Conservation (phyloP, 176 grass and related monocot genomes). For the Triticum turgidum region DNA sequence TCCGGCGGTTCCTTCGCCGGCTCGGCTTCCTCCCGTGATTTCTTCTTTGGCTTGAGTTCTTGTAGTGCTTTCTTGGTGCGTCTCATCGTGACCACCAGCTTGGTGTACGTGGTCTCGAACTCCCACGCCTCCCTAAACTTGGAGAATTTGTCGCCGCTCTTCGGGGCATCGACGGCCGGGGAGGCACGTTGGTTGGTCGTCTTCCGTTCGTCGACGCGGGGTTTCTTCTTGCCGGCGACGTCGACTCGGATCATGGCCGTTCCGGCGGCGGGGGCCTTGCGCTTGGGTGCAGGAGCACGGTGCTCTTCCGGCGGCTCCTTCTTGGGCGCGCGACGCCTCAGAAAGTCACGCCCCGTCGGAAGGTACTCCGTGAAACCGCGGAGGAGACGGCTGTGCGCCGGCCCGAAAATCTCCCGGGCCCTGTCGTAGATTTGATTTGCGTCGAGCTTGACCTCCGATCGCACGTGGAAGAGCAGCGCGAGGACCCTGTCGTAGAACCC, state of each 20-base stretch:
- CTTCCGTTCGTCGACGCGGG: background rate
- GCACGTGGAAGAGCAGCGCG: background rate
- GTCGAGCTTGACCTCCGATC: background rate
- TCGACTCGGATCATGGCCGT: background rate
- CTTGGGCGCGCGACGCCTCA: background rate
- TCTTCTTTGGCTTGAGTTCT: background rate
- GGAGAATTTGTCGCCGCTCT: background rate
- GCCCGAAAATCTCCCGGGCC: background rate
- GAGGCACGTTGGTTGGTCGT: background rate
- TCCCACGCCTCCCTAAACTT: background rate
- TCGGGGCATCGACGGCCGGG: background rate
- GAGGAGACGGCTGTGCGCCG: background rate
- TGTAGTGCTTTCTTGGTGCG: background rate
- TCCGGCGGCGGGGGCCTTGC: background rate
- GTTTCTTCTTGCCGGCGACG: background rate
- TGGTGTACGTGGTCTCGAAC: constrained; percentile 13
- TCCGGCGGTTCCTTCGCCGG: background rate
- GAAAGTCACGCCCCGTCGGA: background rate
- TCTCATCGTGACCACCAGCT: background rate
- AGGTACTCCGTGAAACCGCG: background rate
- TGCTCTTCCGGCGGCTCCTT: background rate
- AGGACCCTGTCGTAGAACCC: background rate
- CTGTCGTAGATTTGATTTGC: background rate
- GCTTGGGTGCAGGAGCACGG: background rate
- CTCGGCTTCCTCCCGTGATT: background rate